Evolutionary conservation across 441 rosid genomes (phyloP).

Genomic region (Cnidoscolus chayamansa): DNA sequence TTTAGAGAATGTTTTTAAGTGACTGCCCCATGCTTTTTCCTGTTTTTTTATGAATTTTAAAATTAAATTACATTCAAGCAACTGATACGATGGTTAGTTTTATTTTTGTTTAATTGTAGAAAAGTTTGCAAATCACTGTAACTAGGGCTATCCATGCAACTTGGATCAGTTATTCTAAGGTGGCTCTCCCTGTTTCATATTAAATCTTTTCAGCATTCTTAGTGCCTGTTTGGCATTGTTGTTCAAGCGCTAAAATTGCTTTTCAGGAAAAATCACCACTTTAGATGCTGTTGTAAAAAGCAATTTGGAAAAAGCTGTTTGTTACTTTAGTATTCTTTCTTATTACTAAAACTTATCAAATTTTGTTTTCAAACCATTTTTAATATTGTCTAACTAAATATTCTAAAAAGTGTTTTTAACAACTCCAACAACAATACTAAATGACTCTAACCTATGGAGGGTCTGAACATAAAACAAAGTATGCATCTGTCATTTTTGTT

Average conservation of each 20-base stretch:
- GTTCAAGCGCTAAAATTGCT: too few species aligned
- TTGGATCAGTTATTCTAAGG: background rate
- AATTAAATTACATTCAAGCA: background rate
- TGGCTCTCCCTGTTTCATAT: background rate
- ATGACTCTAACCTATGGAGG: background rate
- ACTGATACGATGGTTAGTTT: background rate
- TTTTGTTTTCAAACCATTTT: too few species aligned
- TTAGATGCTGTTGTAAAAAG: too few species aligned
- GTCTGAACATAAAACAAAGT: background rate
- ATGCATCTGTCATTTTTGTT: background rate
- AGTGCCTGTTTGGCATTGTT: too few species aligned
- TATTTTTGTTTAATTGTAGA: background rate
- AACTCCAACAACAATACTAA: too few species aligned
- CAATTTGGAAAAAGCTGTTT: too few species aligned
- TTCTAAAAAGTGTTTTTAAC: too few species aligned
- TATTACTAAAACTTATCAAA: too few species aligned
- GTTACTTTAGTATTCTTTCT: too few species aligned
- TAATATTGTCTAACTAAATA: too few species aligned
- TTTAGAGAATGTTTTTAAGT: background rate
- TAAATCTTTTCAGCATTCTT: background rate
- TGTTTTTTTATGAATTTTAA: background rate
- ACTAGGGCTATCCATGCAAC: background rate
- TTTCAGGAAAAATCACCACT: too few species aligned
- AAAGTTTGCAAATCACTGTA: background rate
- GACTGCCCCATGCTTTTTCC: background rate